A percentile compares a stretch with the other conserved stretches of the same genome.
phyloP scores from a whole-genome alignment of 129 eudicot species.

The Centrapalus pauciflorus region DNA sequence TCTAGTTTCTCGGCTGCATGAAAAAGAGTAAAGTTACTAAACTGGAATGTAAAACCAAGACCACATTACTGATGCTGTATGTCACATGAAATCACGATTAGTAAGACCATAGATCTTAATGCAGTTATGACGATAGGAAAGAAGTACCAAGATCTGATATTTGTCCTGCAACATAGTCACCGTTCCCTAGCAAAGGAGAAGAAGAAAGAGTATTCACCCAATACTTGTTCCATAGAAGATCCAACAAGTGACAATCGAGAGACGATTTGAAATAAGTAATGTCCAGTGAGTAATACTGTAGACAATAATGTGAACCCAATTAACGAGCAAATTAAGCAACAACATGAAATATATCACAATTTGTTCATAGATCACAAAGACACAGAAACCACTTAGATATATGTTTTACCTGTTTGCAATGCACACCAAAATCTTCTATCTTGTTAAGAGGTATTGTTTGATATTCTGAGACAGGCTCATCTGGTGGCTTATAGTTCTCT shows the following conservation, averaged over 20 bases:
- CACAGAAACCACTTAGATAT: too few relatives aligned
- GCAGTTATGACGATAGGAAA: not conserved
- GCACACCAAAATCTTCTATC: slow-evolving; percentile 99
- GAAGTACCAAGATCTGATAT: slow-evolving; percentile 85
- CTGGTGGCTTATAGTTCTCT: slow-evolving; percentile 94
- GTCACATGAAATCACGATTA: not conserved
- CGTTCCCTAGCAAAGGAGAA: slow-evolving; percentile 93
- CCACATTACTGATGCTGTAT: not conserved
- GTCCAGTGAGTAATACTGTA: slow-evolving; percentile 93
- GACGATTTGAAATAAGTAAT: slow-evolving; percentile 94
- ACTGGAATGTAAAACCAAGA: not conserved
- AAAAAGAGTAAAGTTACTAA: not conserved
- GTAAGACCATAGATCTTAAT: not conserved
- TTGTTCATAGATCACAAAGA: too few relatives aligned
- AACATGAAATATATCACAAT: too few relatives aligned
- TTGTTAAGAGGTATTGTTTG: slow-evolving; percentile 97
- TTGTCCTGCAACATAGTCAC: slow-evolving; percentile 97
- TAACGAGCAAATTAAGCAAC: too few relatives aligned
- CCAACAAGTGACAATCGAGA: slow-evolving; percentile 93
- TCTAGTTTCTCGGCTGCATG: slow-evolving; percentile 89
- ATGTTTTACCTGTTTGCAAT: slow-evolving; percentile 99
- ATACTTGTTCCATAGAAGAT: slow-evolving; percentile 96
- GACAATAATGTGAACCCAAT: too few relatives aligned
- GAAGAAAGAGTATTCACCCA: slow-evolving; percentile 99
- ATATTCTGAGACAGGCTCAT: slow-evolving; percentile 95